A percentile compares a stretch with the other conserved stretches of the same genome.
Evolutionary conservation across 176 grass and related monocot species (phyloP).

Genomic region (Themeda triandra): DNA sequence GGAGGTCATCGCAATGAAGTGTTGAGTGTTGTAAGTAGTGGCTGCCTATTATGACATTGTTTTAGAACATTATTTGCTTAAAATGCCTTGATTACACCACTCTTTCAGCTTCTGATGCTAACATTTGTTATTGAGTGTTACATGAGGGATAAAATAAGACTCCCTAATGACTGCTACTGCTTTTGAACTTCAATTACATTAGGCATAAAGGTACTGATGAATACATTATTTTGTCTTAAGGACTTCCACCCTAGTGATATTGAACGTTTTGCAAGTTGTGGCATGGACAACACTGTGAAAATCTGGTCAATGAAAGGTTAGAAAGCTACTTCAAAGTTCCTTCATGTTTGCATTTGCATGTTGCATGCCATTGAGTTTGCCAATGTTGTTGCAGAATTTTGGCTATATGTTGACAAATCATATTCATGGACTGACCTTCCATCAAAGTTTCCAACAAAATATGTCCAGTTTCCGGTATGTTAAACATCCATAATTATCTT

Average conservation of each 20-base stretch:
- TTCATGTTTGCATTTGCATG: conserved; percentile 5
- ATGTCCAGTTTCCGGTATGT: conserved; percentile 86
- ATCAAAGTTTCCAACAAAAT: conserved; percentile 98
- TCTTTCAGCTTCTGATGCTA: not conserved
- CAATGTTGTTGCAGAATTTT: conserved; percentile 59
- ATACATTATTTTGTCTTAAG: conserved; percentile 36
- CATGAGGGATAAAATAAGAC: not conserved
- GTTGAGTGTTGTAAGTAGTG: conserved; percentile 84
- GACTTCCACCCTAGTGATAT: conserved; percentile 97
- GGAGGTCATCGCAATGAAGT: conserved; percentile 97
- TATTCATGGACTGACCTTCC: conserved; percentile 95
- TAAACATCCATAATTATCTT: conserved; percentile 16
- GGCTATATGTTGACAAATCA: conserved; percentile 95
- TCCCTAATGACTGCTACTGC: not conserved
- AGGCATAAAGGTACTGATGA: not conserved
- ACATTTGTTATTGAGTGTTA: conserved; percentile 5
- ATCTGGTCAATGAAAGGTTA: conserved; percentile 99
- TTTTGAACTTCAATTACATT: not conserved
- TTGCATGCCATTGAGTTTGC: conserved; percentile 9
- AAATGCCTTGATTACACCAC: not conserved
- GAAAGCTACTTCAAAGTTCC: not conserved
- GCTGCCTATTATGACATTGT: conserved; percentile 1
- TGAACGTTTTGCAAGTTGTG: conserved; percentile 86
- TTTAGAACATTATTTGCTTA: conserved; percentile 2
- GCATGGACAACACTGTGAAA: conserved; percentile 97